phyloP scores from a whole-genome alignment of 208 protist species.

The Trypanosoma platydactyli region DNA sequence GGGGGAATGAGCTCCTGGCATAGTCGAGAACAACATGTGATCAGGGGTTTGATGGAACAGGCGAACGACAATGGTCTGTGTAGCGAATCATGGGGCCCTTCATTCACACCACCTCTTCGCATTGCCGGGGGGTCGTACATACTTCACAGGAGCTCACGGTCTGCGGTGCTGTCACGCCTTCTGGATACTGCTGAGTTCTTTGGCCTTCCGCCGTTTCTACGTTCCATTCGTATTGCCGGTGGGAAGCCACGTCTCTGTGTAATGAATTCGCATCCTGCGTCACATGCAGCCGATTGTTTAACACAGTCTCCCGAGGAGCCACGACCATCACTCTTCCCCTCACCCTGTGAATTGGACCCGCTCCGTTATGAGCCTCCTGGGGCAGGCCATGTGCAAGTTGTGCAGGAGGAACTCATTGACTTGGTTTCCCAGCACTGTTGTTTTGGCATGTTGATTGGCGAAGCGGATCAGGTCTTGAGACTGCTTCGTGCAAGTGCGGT shows the following conservation, averaged over 20 bases:
- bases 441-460: slow-evolving; percentile 67
- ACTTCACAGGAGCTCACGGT: slow-evolving; percentile 42
- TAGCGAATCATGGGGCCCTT: slow-evolving; percentile 51
- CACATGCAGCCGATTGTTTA: background rate
- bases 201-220: slow-evolving; percentile 83
- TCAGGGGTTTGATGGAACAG: slow-evolving; percentile 36
- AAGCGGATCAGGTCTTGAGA: slow-evolving; percentile 72
- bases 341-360: slow-evolving; percentile 48
- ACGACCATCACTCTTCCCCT: slow-evolving; percentile 49
- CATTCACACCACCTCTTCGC: slow-evolving; percentile 40
- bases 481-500: slow-evolving; percentile 36
- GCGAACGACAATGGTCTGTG: slow-evolving; percentile 37
- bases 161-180: slow-evolving; percentile 35
- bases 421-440: slow-evolving; percentile 51
- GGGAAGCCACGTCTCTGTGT: slow-evolving; percentile 1
- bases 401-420: slow-evolving; percentile 76
- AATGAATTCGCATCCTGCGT: background rate
- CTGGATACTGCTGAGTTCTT: slow-evolving; percentile 66
- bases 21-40: slow-evolving; percentile 46
- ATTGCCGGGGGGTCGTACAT: slow-evolving; percentile 63
- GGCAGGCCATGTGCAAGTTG: slow-evolving; percentile 48
- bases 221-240: slow-evolving; percentile 58
- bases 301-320: background rate
- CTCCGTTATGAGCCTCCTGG: slow-evolving; percentile 40
- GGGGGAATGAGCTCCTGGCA: slow-evolving; percentile 40